Percentiles rank a stretch among this genome's conserved stretches.
These are phyloP conservation scores for Penicillium decumbens DNA, from an alignment of 2,329 filamentous ascomycete species.

Conservation along the genomic window DNA sequence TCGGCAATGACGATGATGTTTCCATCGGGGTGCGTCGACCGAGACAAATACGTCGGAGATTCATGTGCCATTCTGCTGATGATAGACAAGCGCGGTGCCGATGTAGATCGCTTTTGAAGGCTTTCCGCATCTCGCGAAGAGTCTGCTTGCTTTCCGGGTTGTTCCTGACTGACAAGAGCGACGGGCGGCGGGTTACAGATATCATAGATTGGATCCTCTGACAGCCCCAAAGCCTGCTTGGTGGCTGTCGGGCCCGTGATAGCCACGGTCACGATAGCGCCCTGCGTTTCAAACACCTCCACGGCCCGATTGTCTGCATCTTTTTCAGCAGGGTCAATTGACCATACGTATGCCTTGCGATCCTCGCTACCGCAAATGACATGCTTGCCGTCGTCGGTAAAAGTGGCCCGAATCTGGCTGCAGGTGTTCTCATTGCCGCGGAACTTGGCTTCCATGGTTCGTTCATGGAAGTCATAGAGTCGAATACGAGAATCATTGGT, in stretches of 20 bases:
- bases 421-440: slow-evolving; percentile 85
- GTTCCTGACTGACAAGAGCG: slow-evolving; percentile 69
- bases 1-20: slow-evolving; percentile 92
- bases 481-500: slow-evolving; percentile 93
- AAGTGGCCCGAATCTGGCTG: slow-evolving; percentile 83
- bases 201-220: slow-evolving; percentile 90
- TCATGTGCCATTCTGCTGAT: slow-evolving; percentile 54
- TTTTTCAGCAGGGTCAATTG: slow-evolving; percentile 57
- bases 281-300: slow-evolving; percentile 88
- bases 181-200: slow-evolving; percentile 93
- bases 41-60: slow-evolving; percentile 70
- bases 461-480: slow-evolving; percentile 82
- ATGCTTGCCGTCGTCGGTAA: slow-evolving; percentile 80
- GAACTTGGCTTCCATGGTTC: slow-evolving; percentile 80
- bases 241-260: slow-evolving; percentile 77
- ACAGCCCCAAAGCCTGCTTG: slow-evolving; percentile 69
- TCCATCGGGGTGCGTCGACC: slow-evolving; percentile 70
- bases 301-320: slow-evolving; percentile 74
- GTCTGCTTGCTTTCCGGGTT: slow-evolving; percentile 51
- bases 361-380: slow-evolving; percentile 94
- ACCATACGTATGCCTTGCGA: slow-evolving; percentile 86
- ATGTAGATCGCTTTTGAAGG: slow-evolving; percentile 27
- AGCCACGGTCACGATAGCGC: slow-evolving; percentile 82
- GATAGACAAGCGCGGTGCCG: slow-evolving; percentile 32
- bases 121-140: slow-evolving; percentile 13